These are phyloP conservation scores for Yamadazyma sp. DNA, from an alignment of 805 yeast genomes.

Conservation along the genomic window DNA sequence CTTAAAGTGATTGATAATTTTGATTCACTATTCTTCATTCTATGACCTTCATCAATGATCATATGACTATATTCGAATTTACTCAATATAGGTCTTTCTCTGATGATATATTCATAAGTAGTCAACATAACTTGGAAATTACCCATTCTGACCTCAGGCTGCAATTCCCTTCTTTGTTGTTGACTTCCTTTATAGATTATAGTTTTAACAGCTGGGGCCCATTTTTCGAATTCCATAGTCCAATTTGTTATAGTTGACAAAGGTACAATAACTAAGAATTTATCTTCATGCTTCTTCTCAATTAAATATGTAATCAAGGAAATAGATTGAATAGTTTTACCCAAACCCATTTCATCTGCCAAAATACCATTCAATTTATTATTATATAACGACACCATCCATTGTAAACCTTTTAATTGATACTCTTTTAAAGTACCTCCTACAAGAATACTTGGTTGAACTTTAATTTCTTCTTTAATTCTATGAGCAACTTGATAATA, in stretches of 20 bases:
- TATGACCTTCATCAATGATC: constrained; percentile 90
- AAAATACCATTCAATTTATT: constrained; percentile 61
- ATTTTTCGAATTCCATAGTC: constrained; percentile 81
- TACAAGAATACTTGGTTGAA: constrained; percentile 66
- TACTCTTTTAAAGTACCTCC: constrained; percentile 82
- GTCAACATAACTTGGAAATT: constrained; percentile 76
- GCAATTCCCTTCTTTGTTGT: constrained; percentile 63
- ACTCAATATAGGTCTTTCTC: constrained; percentile 67
- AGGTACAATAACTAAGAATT: constrained; percentile 79
- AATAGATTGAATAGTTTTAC: constrained; percentile 73
- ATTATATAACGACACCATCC: constrained; percentile 65
- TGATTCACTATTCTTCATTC: constrained; percentile 79
- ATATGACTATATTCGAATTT: constrained; percentile 78
- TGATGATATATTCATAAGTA: constrained; percentile 77
- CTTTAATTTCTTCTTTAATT: constrained; percentile 60
- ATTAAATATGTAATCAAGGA: constrained; percentile 69
- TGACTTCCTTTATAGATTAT: constrained; percentile 79
- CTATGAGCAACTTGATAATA: constrained; percentile 82
- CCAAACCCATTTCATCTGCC: constrained; percentile 69
- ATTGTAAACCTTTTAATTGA: constrained; percentile 61
- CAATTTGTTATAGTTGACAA: constrained; percentile 81
- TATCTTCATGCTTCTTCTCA: constrained; percentile 66
- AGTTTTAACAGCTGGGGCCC: constrained; percentile 79
- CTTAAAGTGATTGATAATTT: constrained; percentile 71
- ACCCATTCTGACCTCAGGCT: constrained; percentile 60